Evolutionary conservation across 768 basidiomycete genomes (phyloP).

Genomic region (Gautieria morchelliformis): DNA sequence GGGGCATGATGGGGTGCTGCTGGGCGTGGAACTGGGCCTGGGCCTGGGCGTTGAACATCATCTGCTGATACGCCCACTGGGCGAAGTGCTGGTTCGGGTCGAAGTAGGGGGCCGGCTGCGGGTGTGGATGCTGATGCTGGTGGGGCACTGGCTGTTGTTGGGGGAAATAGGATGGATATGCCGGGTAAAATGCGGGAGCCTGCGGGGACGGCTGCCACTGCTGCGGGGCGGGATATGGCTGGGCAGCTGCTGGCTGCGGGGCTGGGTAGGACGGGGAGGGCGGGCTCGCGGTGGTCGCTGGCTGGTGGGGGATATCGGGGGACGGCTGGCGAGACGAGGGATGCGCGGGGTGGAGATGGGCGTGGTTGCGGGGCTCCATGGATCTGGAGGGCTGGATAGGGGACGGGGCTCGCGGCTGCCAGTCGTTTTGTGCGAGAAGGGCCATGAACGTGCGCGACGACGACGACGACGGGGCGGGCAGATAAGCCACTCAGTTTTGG

Average conservation of each 20-base stretch:
- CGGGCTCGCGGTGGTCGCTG: constrained; percentile 40
- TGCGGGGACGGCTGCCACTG: constrained; percentile 47
- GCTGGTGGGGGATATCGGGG: constrained; percentile 25
- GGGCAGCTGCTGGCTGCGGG: constrained; percentile 20
- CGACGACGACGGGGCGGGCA: neutral
- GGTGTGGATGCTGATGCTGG: constrained; percentile 24
- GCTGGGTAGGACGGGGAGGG: constrained; percentile 50
- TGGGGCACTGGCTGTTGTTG: constrained; percentile 67
- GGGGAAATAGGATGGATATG: constrained; percentile 67
- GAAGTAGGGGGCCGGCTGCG: constrained; percentile 52
- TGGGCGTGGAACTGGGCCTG: constrained; percentile 30
- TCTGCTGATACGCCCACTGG: constrained; percentile 87
- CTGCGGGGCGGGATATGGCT: constrained; percentile 15
- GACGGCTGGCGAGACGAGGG: constrained; percentile 5
- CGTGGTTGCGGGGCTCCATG: neutral
- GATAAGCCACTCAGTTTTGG: neutral
- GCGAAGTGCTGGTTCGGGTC: constrained; percentile 73
- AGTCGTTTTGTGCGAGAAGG: constrained; percentile 68
- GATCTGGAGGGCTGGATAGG: neutral
- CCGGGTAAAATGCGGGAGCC: constrained; percentile 53
- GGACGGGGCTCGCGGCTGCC: constrained; percentile 47
- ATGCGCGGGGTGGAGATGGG: constrained; percentile 13
- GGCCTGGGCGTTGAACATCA: constrained; percentile 67
- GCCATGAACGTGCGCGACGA: constrained; percentile 41
- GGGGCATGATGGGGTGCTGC: neutral